These are phyloP conservation scores for Clavaria fumosa DNA, from an alignment of 768 basidiomycete species.

Conservation along the genomic window DNA sequence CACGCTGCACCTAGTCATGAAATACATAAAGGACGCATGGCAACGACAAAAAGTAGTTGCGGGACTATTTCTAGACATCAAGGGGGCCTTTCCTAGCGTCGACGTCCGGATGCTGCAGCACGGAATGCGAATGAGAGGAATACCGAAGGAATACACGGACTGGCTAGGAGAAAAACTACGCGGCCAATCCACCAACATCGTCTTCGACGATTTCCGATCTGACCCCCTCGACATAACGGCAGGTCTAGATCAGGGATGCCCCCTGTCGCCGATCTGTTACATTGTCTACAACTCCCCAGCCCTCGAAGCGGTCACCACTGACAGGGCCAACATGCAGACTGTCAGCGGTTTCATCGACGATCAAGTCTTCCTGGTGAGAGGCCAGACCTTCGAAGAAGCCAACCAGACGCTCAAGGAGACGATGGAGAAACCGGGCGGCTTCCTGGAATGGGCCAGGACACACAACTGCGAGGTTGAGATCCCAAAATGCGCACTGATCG, in stretches of 20 bases:
- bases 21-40: slow-evolving; percentile 24
- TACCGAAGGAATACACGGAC: slow-evolving; percentile 12
- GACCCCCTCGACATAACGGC: slow-evolving; percentile 11
- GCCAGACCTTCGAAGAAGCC: slow-evolving; percentile 3
- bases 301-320: slow-evolving; percentile 7
- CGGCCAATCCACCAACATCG: slow-evolving; percentile 4
- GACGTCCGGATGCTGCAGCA: slow-evolving; percentile 12
- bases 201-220: slow-evolving; percentile 14
- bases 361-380: slow-evolving; percentile 1
- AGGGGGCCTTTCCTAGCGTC: slow-evolving; percentile 24
- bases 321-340: slow-evolving; percentile 1
- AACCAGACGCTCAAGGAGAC: slow-evolving; percentile 2
- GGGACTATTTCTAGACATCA: slow-evolving; percentile 22
- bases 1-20: slow-evolving; percentile 16
- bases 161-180: slow-evolving; percentile 9
- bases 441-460: not conserved
- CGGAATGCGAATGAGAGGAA: slow-evolving; percentile 14
- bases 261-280: slow-evolving; percentile 15
- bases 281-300: slow-evolving; percentile 7
- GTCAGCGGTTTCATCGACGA: slow-evolving; percentile 8
- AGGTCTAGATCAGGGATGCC: slow-evolving; percentile 22
- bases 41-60: slow-evolving; percentile 15
- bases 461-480: not conserved
- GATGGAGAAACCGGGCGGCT: not conserved
- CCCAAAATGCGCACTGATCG: not conserved